A percentile compares a stretch with the other conserved stretches of the same genome.
Evolutionary conservation across 805 yeast genomes (phyloP).

Genomic region (Teunomyces gatunensis): DNA sequence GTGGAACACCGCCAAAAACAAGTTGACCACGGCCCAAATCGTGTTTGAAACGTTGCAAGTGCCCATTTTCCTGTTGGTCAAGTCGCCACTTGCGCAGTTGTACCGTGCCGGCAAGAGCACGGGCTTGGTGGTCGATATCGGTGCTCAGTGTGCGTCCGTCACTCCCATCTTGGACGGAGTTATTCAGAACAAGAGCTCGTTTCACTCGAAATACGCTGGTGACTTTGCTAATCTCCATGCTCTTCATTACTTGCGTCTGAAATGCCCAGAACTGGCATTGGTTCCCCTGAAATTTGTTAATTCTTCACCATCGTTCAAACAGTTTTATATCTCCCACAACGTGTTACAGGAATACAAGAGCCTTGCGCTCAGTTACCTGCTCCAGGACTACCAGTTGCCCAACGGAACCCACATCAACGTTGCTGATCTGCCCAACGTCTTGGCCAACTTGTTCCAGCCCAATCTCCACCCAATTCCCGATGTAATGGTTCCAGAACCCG

Average conservation of each 20-base stretch:
- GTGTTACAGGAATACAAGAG: slow-evolving; percentile 36
- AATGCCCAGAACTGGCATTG: slow-evolving; percentile 18
- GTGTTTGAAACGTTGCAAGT: slow-evolving; percentile 74
- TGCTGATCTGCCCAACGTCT: slow-evolving; percentile 49
- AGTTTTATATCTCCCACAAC: slow-evolving; percentile 34
- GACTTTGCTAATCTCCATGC: slow-evolving; percentile 73
- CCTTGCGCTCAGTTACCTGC: slow-evolving; percentile 17
- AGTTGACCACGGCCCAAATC: slow-evolving; percentile 57
- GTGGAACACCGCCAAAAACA: slow-evolving; percentile 65
- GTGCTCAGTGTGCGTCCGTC: slow-evolving; percentile 45
- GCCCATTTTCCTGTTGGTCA: slow-evolving; percentile 73
- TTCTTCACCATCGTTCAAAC: slow-evolving; percentile 31
- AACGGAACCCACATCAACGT: slow-evolving; percentile 43
- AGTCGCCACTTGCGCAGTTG: slow-evolving; percentile 73
- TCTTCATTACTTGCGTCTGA: slow-evolving; percentile 40
- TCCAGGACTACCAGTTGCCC: slow-evolving; percentile 55
- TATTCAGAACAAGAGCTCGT: slow-evolving; percentile 60
- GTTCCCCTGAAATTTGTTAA: slow-evolving; percentile 7
- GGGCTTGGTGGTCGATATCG: slow-evolving; percentile 79
- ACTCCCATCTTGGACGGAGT: slow-evolving; percentile 79
- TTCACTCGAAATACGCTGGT: slow-evolving; percentile 76
- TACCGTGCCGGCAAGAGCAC: slow-evolving; percentile 77
- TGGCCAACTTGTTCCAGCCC: slow-evolving; percentile 76
- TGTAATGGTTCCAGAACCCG: slow-evolving; percentile 29
- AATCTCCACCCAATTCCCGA: slow-evolving; percentile 45